Base-by-base conservation (phyloP, 192 early-diverging fungal genomes). In the Coemansia sp. region DNA sequence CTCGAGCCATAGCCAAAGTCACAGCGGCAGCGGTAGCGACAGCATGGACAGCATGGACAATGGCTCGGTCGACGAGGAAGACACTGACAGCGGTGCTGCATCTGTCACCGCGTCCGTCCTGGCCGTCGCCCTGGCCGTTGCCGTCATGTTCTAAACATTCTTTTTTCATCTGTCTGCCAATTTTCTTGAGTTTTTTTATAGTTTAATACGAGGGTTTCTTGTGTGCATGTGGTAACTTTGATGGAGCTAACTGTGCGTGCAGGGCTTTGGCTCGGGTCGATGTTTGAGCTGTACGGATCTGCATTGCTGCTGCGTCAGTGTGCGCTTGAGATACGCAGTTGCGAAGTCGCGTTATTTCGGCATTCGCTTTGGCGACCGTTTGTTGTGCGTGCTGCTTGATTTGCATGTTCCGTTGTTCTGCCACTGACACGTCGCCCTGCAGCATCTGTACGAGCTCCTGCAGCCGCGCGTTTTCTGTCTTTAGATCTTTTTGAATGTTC, bases 331-430 rank as follows among this genome's bases (percentile, higher is more conserved):
- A 29, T 3, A 45, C n/a, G 16, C 43, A 20, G 18, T 5, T 47
- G 39, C 66, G 63, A 16, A 81, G 61, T 3, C 62, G 43, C 9
- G 61, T 7, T 11, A 81, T 72, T 57, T 81, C 78, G 5, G 59
- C 56, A 16, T 81, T 81, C 3, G 78, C 78, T 52, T 58, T 64
- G 59, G 45, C 38, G 26, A 81, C 51, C 16, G 74, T 81, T 13
- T 49, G 65, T n/a, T 75, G 65, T 0, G 78, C 78, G n/a, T 75
- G 64, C 49, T 62, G 43, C n/a, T 64, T 74, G 63, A 81, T 75
- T 18, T 50, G 66, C 12, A 38, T 20, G 50, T 60, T 75, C 29
- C 78, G 73, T 47, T 75, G 69, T 41, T 81, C 73, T 6, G 73
- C 78, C 7, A 75, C 64, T 32, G 62, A 29, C 24, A 81, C 63